A percentile compares a stretch with the other conserved stretches of the same genome.
phyloP scores from a whole-genome alignment of 768 basidiomycete genomes.

The Podaxis sp. region DNA sequence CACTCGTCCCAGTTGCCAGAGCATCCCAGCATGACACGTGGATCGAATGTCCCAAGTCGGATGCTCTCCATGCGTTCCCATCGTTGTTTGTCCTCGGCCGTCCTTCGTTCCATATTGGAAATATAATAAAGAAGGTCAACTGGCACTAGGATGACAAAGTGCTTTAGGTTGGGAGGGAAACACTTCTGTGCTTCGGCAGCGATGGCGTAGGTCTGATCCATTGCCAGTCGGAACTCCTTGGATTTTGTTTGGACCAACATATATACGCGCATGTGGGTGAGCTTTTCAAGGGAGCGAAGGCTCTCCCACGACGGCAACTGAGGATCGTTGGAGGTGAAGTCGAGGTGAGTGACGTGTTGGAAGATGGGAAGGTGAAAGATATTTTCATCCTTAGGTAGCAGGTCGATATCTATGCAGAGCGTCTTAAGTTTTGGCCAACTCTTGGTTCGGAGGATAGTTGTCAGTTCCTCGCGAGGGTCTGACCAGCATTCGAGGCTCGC shows the following conservation, averaged over 20 bases:
- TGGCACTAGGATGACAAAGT: neutral
- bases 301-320: slow-evolving; percentile 7
- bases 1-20: neutral
- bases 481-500: slow-evolving; percentile 7
- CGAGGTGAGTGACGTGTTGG: slow-evolving; percentile 6
- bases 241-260: neutral
- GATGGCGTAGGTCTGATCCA: neutral
- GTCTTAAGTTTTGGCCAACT: slow-evolving; percentile 2
- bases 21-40: neutral
- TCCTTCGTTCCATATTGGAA: neutral
- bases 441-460: neutral
- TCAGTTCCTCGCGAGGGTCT: neutral
- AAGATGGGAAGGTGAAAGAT: slow-evolving; percentile 10
- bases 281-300: neutral
- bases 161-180: neutral
- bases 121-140: neutral
- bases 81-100: neutral
- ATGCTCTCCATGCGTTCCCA: neutral
- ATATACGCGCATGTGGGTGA: neutral
- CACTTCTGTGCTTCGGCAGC: neutral
- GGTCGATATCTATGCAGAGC: neutral
- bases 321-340: slow-evolving; percentile 1
- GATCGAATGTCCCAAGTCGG: neutral
- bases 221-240: neutral
- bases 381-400: slow-evolving; percentile 7